Evolutionary conservation across 805 yeast species (phyloP), one percentile per base, ranked within the genome.

Genomic region (Schwanniomyces vanrijiae): DNA sequence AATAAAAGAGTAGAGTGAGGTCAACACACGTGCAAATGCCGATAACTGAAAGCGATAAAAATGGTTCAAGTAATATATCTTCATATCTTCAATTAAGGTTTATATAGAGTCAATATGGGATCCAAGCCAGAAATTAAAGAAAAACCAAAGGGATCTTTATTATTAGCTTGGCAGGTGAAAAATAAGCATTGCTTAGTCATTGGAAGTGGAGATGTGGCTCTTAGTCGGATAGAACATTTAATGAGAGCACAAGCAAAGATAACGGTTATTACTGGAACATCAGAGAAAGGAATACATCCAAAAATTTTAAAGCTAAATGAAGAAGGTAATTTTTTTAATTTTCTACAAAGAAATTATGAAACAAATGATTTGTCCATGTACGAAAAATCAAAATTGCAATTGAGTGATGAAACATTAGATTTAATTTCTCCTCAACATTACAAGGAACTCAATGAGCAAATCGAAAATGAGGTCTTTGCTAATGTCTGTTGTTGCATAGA

Each of bases 181-280:
- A 68, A 83, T 66, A 71, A 54, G 72, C 88, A 79, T 54, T 88
- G 86, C 13, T 70, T 88, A 8, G 86, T 88, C 1, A 79, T 88
- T 35, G 96, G 96, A 0, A 90, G 86, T 5, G 88, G 89, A 9
- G 86, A 82, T 40, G 96, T 88, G 7, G 96, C 90, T 0, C 70
- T 83, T 9, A 78, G 89, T 14, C 66, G 96, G 44, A 81, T 88
- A 3, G 71, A 76, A 45, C 88, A 86, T 57, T 69, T 88, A 18
- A 61, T 87, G 3, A 77, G 78, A 14, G 91, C 95, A 0, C 78
- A 83, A 53, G 92, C 94, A 8, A 73, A 71, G 43, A 76, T 88
- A 35, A 84, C 90, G 0, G 84, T 88, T 8, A 71, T 89, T 4
- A 64, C 85, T 1, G 84, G 73, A 4, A 40, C 41, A 11, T 26